Evolutionary conservation across 208 protist species (phyloP).

Genomic region (Crithidia thermophila): DNA sequence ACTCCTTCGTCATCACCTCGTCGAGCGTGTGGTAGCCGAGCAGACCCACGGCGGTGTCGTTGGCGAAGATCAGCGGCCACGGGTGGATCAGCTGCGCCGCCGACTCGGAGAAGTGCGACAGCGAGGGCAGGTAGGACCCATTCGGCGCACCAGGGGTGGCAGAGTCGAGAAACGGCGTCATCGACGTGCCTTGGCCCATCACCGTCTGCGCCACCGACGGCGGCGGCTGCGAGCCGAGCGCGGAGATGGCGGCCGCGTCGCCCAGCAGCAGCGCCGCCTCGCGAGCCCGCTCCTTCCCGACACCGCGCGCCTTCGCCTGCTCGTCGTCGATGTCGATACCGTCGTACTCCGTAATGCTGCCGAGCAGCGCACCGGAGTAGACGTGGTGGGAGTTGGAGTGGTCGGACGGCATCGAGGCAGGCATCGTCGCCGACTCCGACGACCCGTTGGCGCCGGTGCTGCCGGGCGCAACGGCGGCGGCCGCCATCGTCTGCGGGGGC

Average conservation of each 20-base stretch:
- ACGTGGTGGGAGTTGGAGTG: slow-evolving; percentile 1
- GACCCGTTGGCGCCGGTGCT: neutral
- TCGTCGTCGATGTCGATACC: slow-evolving; percentile 12
- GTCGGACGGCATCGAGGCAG: neutral
- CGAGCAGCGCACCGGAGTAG: neutral
- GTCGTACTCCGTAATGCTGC: slow-evolving; percentile 13
- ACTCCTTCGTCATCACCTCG: slow-evolving; percentile 15
- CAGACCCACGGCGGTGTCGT: slow-evolving; percentile 27
- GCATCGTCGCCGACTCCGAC: neutral
- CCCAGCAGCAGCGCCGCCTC: neutral
- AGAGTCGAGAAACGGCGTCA: neutral
- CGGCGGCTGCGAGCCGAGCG: slow-evolving; percentile 9
- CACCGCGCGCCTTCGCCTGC: slow-evolving; percentile 3
- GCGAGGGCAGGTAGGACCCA: neutral
- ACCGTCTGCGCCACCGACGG: slow-evolving; percentile 6
- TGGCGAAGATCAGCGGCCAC: slow-evolving; percentile 32
- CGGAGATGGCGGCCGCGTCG: neutral
- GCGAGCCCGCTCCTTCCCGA: slow-evolving; percentile 1
- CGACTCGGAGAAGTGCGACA: slow-evolving; percentile 7
- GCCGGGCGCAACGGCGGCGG: neutral
- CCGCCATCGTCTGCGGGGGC: neutral
- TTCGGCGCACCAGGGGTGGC: neutral
- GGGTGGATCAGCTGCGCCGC: slow-evolving; percentile 8
- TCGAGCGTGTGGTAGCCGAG: slow-evolving; percentile 21
- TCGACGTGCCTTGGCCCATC: neutral